phyloP scores from a whole-genome alignment of 345 rosid species.

The Luvunga scandens region DNA sequence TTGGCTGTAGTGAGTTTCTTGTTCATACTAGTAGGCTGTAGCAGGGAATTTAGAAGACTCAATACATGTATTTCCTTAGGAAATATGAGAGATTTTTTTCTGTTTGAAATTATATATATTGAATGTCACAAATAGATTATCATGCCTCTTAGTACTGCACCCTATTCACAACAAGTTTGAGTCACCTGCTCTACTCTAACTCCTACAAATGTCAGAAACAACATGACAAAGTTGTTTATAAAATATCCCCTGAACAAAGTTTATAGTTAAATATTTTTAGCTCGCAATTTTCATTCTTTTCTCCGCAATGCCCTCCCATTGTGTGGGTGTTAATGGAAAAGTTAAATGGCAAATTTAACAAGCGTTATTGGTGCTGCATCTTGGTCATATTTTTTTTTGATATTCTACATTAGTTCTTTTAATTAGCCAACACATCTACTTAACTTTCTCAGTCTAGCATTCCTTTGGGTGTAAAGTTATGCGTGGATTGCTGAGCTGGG shows the following conservation, averaged over 20 bases:
- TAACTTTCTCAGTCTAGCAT: background rate
- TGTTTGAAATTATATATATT: background rate
- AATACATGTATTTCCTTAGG: background rate
- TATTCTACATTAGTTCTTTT: background rate
- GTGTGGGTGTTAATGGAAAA: background rate
- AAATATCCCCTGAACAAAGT: background rate
- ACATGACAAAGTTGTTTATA: background rate
- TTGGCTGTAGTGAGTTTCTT: background rate
- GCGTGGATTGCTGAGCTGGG: background rate
- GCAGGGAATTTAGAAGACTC: background rate
- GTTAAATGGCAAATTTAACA: background rate
- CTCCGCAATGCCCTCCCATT: no score
- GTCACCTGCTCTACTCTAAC: background rate
- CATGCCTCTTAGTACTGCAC: background rate
- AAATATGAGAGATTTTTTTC: background rate
- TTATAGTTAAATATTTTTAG: background rate
- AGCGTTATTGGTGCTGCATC: slow-evolving; percentile 3
- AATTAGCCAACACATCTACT: background rate
- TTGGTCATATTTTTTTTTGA: background rate
- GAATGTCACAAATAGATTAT: background rate
- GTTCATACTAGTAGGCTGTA: background rate
- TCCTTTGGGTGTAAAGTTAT: background rate
- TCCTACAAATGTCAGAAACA: background rate
- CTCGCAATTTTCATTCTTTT: background rate
- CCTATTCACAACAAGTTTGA: background rate